Base-by-base conservation (phyloP, 75 land plant species). In the Isoetes taiwanensis region DNA sequence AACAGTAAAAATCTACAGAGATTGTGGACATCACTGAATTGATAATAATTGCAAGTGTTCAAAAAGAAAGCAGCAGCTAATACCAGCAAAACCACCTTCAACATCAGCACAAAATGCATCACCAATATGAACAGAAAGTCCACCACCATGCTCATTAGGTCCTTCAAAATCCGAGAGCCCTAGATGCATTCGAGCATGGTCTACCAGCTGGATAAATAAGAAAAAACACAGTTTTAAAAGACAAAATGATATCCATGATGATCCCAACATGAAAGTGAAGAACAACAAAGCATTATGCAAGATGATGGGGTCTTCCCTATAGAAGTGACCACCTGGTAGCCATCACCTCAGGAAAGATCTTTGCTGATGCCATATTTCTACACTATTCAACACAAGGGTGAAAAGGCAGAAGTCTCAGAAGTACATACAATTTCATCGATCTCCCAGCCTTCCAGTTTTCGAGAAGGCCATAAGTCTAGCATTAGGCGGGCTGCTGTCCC, bases 181-280 rank as follows among this genome's bases (percentile, higher is more conserved):
- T 50, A 86, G 55, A 68, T 72, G 66, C 12, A 71, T 66, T 56
- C 86, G 72, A 9, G 86, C 80, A 42, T 62, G 70, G 24, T 82
- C 76, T 60, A 86, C 71, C 63, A 86, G 64, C 89, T 84, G 67
- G n/a, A n/a, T n/a, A n/a, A n/a, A n/a, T n/a, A n/a, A n/a, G n/a
- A n/a, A n/a, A n/a, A n/a, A n/a, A n/a, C n/a, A n/a, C 54, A 56
- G 1, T 24, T n/a, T 9, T 46, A 12, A 5, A 55, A 29, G 10
- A 55, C 8, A 29, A 26, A 11, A 26, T 10, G 52, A 10, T 48
- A 20, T 48, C 16, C 52, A 48, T 11, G 20, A 9, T 37, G 41
- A 58, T n/a, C n/a, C n/a, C n/a, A n/a, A 39, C 3, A 58, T 12
- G 50, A 3, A 21, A 16, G 20, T 26, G 9, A 20, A 3, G 11